Evolutionary conservation across 768 basidiomycete genomes (phyloP).

Genomic region (Auriscalpium vulgare): DNA sequence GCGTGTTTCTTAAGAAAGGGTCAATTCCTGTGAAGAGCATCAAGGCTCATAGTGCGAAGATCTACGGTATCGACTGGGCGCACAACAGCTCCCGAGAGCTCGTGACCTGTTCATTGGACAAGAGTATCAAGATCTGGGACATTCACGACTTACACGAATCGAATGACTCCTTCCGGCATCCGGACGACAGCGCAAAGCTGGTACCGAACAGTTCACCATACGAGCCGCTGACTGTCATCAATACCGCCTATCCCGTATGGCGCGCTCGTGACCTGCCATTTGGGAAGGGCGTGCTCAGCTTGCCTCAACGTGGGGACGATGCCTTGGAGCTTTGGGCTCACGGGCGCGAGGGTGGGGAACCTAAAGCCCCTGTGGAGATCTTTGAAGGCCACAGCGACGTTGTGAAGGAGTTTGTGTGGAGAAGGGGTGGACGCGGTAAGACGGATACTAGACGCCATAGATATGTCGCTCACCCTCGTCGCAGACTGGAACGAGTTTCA

Average conservation of each 20-base stretch:
- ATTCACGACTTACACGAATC: conserved; percentile 27
- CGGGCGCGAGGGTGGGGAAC: conserved; percentile 18
- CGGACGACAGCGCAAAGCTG: conserved; percentile 3
- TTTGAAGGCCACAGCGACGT: conserved; percentile 90
- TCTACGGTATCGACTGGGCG: conserved; percentile 98
- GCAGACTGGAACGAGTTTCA: conserved; percentile 44
- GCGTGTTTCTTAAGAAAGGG: conserved; percentile 55
- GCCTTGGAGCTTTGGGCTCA: conserved; percentile 76
- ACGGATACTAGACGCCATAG: background rate
- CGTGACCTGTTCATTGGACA: conserved; percentile 92
- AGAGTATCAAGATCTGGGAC: conserved; percentile 86
- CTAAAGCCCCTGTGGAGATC: conserved; percentile 49
- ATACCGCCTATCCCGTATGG: conserved; percentile 89
- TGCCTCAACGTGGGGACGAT: conserved; percentile 85
- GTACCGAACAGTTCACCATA: conserved; percentile 10
- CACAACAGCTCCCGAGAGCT: conserved; percentile 66
- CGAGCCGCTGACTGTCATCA: conserved; percentile 45
- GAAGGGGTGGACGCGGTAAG: conserved; percentile 53
- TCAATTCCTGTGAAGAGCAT: conserved; percentile 73
- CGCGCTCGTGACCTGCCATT: conserved; percentile 89
- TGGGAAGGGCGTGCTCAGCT: conserved; percentile 76
- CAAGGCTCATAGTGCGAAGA: conserved; percentile 80
- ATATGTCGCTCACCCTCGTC: background rate
- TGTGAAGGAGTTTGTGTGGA: conserved; percentile 98
- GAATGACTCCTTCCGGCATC: conserved; percentile 1